Base-by-base conservation (phyloP, 352 stramenopile species). In the Pythium sp. region DNA sequence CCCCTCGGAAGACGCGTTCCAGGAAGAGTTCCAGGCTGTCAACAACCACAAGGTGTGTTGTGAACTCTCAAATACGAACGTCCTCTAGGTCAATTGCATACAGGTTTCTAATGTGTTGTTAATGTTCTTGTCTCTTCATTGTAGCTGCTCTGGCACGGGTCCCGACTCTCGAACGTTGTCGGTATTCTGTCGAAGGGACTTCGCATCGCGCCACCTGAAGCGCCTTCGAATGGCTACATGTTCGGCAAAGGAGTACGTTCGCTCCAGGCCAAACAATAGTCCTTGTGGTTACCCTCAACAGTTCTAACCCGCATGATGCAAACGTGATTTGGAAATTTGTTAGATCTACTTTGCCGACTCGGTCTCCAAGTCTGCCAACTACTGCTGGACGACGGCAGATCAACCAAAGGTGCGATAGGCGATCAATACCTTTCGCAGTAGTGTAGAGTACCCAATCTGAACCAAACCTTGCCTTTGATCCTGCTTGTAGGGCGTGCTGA, bases 291-390 rank as follows among this genome's bases (percentile, higher is more conserved):
- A 43, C 11, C 3, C 11, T 43, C 36, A 43, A 43, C 43, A 24
- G 8, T 24, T 24, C 18, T 53, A 24, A 46, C 14, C 11, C 20
- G 38, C 38, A 46, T 6, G 38, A 46, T 46, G 38, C 38, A 46
- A 46, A 46, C 38, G 38, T 46, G 46, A 12, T 53, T 53, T n/a
- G 9, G 9, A 41, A 41, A 41, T n/a, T 53, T 24, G 9, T 54
- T 57, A 92, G 84, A 82, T 97, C 18, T 97, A 97, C 68, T 95
- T 95, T 79, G 86, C 89, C 8, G 88, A 97, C 60, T 86, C 81
- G 0, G 78, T 89, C 15, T 87, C 83, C 64, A 97, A 97, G 68
- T 91, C 81, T 0, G 81, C 86, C 2, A 89, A 88, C 61, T 97
- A 97, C 72, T 97, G 89, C 75, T 93, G 84, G 75, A 75, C 83